Evolutionary conservation across 176 grass and related monocot genomes (phyloP).

Genomic region (Oryza meridionalis): DNA sequence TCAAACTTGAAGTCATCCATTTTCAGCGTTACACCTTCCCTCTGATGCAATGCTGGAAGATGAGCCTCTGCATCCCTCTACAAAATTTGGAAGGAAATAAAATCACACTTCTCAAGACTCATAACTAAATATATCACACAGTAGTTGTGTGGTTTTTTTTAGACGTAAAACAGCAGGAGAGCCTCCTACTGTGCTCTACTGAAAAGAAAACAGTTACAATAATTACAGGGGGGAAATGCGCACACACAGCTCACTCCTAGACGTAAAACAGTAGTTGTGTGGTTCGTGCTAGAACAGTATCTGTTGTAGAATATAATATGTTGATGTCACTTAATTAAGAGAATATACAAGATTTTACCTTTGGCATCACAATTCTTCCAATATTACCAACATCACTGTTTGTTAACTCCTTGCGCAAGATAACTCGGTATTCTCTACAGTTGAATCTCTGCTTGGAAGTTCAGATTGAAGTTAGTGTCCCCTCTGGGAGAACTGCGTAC

Average conservation of each 20-base stretch:
- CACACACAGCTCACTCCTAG: no score
- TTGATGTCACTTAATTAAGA: background rate
- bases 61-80: conserved; percentile 84
- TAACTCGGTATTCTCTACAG: conserved; percentile 46
- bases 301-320: background rate
- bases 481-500: background rate
- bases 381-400: conserved; percentile 87
- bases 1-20: conserved; percentile 78
- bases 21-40: conserved; percentile 62
- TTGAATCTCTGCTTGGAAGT: conserved; percentile 47
- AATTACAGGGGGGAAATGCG: no score
- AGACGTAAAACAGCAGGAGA: no score
- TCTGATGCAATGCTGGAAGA: conserved; percentile 71
- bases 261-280: background rate
- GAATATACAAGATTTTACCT: conserved; percentile 52
- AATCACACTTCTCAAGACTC: background rate
- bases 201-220: no score
- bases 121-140: background rate
- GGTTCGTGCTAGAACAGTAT: background rate
- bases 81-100: conserved; percentile 37
- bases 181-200: no score
- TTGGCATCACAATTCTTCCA: conserved; percentile 87
- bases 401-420: conserved; percentile 83
- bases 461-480: background rate
- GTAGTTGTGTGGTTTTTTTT: background rate